Conservation (phyloP, 2,329 filamentous ascomycete genomes). For the Dactylonectria macrodidyma region DNA sequence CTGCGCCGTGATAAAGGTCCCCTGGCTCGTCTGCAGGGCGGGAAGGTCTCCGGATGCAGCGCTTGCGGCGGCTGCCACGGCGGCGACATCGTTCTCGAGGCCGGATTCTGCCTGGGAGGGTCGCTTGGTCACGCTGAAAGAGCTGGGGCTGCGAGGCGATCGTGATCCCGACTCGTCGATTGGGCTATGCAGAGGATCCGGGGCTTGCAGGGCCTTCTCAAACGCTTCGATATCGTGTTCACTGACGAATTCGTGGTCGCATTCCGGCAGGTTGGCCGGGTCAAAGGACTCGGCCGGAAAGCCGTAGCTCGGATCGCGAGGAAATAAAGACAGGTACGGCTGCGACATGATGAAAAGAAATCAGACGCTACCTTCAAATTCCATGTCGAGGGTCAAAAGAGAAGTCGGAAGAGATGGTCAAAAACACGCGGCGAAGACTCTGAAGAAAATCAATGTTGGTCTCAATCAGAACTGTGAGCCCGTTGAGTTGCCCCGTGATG, state of each 20-base stretch:
- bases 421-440: constrained; percentile 5
- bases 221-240: constrained; percentile 84
- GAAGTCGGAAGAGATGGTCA: neutral
- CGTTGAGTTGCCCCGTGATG: constrained; percentile 45
- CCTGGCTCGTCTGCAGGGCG: constrained; percentile 47
- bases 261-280: constrained; percentile 80
- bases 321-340: constrained; percentile 43
- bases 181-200: constrained; percentile 79
- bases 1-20: constrained; percentile 85
- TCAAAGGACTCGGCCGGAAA: constrained; percentile 78
- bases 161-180: constrained; percentile 65
- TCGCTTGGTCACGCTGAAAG: constrained; percentile 60
- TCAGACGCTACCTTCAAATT: constrained; percentile 4
- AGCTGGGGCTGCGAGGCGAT: constrained; percentile 59
- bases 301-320: constrained; percentile 62
- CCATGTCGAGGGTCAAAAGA: constrained; percentile 13
- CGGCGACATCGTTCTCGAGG: constrained; percentile 52
- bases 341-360: constrained; percentile 43
- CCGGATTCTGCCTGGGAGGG: constrained; percentile 52
- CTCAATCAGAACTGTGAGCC: constrained; percentile 29
- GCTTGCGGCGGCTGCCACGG: constrained; percentile 57
- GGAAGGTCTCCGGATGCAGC: constrained; percentile 56
- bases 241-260: constrained; percentile 82
- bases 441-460: constrained; percentile 28
- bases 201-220: constrained; percentile 84